Conservation (phyloP, 2,329 filamentous ascomycete species). For the Parascedosporium putredinis region DNA sequence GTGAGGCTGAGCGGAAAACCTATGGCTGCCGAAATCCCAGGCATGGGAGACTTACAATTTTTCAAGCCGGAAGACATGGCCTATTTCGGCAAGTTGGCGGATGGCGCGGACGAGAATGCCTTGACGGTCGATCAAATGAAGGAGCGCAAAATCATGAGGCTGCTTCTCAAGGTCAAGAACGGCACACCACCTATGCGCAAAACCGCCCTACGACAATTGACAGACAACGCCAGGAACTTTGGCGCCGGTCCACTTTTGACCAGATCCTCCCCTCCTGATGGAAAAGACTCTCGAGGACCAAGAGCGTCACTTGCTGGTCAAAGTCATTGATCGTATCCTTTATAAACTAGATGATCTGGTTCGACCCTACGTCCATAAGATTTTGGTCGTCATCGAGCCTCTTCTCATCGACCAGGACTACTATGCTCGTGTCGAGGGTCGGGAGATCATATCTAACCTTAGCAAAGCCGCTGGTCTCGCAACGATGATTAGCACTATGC, state of each 20-base stretch:
- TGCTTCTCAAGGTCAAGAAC: constrained; percentile 97
- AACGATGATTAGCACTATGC: constrained; percentile 99
- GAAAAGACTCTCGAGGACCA: constrained; percentile 97
- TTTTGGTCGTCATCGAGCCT: constrained; percentile 97
- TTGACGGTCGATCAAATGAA: constrained; percentile 93
- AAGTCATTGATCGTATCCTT: constrained; percentile 95
- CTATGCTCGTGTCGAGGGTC: constrained; percentile 94
- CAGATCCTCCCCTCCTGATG: constrained; percentile 97
- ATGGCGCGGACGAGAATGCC: constrained; percentile 82
- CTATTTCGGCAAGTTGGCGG: constrained; percentile 95
- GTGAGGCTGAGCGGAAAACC: constrained; percentile 76
- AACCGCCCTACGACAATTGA: constrained; percentile 91
- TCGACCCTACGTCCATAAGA: constrained; percentile 94
- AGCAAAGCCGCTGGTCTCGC: constrained; percentile 93
- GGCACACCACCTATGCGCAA: constrained; percentile 98
- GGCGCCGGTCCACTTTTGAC: constrained; percentile 92
- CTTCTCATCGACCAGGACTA: constrained; percentile 98
- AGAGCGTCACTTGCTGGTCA: constrained; percentile 94
- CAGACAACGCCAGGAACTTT: constrained; percentile 93
- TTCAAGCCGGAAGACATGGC: constrained; percentile 99
- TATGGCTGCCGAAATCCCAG: constrained; percentile 88
- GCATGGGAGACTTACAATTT: constrained; percentile 91
- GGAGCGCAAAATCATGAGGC: constrained; percentile 95
- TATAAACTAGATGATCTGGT: constrained; percentile 98
- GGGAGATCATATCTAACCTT: constrained; percentile 97